A percentile compares a stretch with the other conserved stretches of the same genome.
Conservation (phyloP, 257 asterid genomes). For the Solanum lignicaule region DNA sequence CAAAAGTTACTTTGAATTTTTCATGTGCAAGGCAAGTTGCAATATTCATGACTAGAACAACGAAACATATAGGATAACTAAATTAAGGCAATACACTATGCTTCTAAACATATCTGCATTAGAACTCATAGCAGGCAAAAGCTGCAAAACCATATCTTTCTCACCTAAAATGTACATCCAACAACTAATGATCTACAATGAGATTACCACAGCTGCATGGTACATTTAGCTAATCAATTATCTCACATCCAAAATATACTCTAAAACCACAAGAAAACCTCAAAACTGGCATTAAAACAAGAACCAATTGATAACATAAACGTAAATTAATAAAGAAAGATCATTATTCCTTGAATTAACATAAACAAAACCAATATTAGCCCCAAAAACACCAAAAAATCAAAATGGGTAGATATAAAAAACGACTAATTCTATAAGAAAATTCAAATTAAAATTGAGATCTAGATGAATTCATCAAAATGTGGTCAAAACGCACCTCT, state of each 20-base stretch:
- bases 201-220: too few relatives aligned
- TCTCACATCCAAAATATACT: too few relatives aligned
- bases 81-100: not conserved
- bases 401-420: not conserved
- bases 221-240: too few relatives aligned
- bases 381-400: not conserved
- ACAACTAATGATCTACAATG: too few relatives aligned
- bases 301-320: not conserved
- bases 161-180: too few relatives aligned
- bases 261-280: too few relatives aligned
- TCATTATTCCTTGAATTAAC: not conserved
- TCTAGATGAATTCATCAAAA: not conserved
- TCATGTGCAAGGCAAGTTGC: not conserved
- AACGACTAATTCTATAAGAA: not conserved
- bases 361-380: not conserved
- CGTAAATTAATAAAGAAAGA: not conserved
- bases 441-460: not conserved
- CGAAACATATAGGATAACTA: not conserved
- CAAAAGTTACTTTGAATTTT: too few relatives aligned
- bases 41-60: not conserved
- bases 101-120: too few relatives aligned
- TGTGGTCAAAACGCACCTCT: not conserved
- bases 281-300: too few relatives aligned
- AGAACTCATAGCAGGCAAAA: too few relatives aligned
- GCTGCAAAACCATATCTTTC: too few relatives aligned